Conservation (phyloP, 306 rosid species). For the Trifolium pratense region DNA sequence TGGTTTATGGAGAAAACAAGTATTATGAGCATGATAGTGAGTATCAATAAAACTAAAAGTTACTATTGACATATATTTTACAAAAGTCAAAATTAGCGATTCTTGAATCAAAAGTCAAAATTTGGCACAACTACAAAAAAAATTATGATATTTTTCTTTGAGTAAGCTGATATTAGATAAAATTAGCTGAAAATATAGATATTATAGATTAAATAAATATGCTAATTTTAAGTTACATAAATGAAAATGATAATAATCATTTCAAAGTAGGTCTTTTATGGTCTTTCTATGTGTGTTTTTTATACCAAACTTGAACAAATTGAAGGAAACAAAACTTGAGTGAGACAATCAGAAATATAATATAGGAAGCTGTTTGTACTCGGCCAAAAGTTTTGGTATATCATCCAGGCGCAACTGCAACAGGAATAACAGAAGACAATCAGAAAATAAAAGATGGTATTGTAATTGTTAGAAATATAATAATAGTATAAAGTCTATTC, state of each 20-base stretch:
- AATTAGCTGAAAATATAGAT: too few species aligned
- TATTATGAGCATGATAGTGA: too few species aligned
- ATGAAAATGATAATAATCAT: background rate
- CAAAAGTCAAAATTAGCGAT: too few species aligned
- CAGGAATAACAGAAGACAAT: slow-evolving; percentile 8
- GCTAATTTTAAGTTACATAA: background rate
- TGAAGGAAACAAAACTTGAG: background rate
- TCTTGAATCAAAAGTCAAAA: too few species aligned
- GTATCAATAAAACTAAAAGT: too few species aligned
- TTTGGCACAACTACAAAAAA: too few species aligned
- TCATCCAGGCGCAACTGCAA: slow-evolving; percentile 89
- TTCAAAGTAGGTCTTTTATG: background rate
- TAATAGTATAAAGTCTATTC: background rate
- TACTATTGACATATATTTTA: too few species aligned
- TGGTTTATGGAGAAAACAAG: too few species aligned
- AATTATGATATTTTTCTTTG: too few species aligned
- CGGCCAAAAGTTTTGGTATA: slow-evolving; percentile 75
- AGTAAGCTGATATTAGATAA: too few species aligned
- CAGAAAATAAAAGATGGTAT: background rate
- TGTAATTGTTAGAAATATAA: background rate
- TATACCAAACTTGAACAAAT: background rate
- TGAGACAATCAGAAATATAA: background rate
- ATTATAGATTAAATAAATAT: background rate
- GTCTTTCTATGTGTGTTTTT: background rate
- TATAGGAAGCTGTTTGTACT: slow-evolving; percentile 62